Evolutionary conservation across 108 stramenopile species (phyloP).

Genomic region (Pseudonitzschia multiseries): DNA sequence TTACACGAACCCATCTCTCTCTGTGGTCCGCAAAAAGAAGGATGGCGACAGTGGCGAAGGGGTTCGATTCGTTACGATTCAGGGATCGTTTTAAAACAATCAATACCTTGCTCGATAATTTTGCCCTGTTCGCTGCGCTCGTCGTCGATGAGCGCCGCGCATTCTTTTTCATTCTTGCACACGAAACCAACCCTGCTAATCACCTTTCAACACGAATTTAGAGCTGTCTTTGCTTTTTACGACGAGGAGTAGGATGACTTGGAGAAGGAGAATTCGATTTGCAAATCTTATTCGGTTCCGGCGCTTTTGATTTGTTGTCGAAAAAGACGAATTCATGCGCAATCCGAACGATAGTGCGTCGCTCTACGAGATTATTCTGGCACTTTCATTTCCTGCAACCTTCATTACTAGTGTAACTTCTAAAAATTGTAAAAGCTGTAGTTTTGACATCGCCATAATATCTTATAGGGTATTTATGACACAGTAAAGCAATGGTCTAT

Average conservation of each 20-base stretch:
- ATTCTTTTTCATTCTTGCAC: neutral
- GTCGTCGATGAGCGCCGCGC: neutral
- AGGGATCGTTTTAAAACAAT: neutral
- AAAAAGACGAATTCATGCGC: too few relatives aligned
- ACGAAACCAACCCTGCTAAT: too few relatives aligned
- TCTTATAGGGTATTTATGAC: neutral
- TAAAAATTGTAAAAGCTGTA: neutral
- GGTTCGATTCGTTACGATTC: neutral
- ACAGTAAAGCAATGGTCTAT: neutral
- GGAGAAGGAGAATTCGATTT: too few relatives aligned
- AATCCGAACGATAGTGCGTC: too few relatives aligned
- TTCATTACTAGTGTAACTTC: neutral
- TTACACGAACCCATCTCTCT: neutral
- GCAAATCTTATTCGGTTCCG: too few relatives aligned
- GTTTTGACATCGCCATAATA: neutral
- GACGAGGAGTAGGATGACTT: too few relatives aligned
- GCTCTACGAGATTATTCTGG: too few relatives aligned
- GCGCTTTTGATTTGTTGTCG: too few relatives aligned
- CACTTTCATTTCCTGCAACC: too few relatives aligned
- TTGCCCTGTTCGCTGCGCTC: neutral
- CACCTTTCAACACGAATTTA: too few relatives aligned
- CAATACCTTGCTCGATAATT: neutral
- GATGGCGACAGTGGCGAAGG: neutral
- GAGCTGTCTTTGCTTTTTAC: too few relatives aligned
- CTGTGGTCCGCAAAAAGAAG: neutral